A percentile compares a stretch with the other conserved stretches of the same genome.
Conservation (phyloP, 768 basidiomycete genomes). For the Glaciozyma martinii region DNA sequence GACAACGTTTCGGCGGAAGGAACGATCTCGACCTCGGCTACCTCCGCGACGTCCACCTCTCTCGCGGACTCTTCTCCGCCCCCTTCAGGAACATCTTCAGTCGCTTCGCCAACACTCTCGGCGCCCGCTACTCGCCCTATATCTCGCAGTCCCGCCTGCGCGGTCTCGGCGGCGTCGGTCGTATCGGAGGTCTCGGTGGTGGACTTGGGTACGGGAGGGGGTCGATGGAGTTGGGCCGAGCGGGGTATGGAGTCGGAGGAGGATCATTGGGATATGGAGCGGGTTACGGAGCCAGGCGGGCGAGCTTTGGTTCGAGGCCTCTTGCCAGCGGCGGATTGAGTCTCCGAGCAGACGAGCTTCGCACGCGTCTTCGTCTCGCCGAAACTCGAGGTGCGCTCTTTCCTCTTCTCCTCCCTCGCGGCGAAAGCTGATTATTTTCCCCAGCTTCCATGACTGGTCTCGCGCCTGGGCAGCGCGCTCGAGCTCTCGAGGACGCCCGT, state of each 20-base stretch:
- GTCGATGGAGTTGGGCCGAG: background rate
- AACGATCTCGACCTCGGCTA: slow-evolving; percentile 15
- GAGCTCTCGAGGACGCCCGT: slow-evolving; percentile 14
- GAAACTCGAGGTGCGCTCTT: slow-evolving; percentile 15
- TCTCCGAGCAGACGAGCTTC: slow-evolving; percentile 11
- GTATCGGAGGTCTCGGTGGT: background rate
- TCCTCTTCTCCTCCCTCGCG: background rate
- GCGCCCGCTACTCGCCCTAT: slow-evolving; percentile 18
- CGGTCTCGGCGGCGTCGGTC: background rate
- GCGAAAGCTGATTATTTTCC: background rate
- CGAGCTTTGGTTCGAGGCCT: background rate
- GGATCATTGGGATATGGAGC: background rate
- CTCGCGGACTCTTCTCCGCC: slow-evolving; percentile 15
- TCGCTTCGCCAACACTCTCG: slow-evolving; percentile 5
- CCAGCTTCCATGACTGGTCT: slow-evolving; percentile 17
- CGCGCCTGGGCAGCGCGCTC: slow-evolving; percentile 3
- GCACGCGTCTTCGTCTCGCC: slow-evolving; percentile 11
- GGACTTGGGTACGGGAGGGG: background rate
- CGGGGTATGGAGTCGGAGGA: background rate
- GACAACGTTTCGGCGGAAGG: slow-evolving; percentile 3
- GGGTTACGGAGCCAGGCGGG: background rate
- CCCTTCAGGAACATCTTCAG: slow-evolving; percentile 8
- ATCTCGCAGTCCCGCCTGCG: slow-evolving; percentile 5
- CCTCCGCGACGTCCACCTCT: slow-evolving; percentile 12
- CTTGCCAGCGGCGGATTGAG: background rate